Conservation (phyloP, 305 asterid genomes). For the Stenogyne calaminthoides region DNA sequence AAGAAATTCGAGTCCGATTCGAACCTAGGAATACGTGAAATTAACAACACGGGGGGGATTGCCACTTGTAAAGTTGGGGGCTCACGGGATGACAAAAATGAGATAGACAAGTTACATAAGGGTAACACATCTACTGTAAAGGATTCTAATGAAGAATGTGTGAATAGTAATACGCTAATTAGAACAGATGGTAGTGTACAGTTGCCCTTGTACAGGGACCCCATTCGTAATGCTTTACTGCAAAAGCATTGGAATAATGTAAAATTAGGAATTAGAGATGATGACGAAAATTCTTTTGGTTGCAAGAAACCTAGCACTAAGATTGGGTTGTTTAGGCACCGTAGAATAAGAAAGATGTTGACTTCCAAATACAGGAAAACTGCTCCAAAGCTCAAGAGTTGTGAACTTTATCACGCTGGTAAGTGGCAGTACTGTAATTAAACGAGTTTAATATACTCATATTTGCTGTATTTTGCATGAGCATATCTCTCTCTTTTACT, state of each 20-base stretch:
- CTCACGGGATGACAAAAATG: slow-evolving; percentile 40
- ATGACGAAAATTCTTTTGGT: slow-evolving; percentile 84
- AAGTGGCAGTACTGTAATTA: slow-evolving; percentile 41
- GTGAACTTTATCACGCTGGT: slow-evolving; percentile 54
- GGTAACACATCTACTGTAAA: slow-evolving; percentile 57
- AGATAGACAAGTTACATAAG: too few species aligned
- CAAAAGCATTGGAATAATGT: slow-evolving; percentile 73
- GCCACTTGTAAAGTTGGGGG: slow-evolving; percentile 30
- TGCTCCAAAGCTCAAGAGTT: slow-evolving; percentile 59
- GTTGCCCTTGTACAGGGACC: slow-evolving; percentile 76
- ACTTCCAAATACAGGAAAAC: slow-evolving; percentile 73
- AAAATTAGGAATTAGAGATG: slow-evolving; percentile 93
- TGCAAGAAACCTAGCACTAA: slow-evolving; percentile 58
- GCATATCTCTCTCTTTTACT: not conserved
- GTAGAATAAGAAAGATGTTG: slow-evolving; percentile 66
- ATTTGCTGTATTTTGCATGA: slow-evolving; percentile 12
- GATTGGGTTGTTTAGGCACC: slow-evolving; percentile 61
- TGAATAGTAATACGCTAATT: slow-evolving; percentile 54
- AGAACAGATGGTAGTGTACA: slow-evolving; percentile 85
- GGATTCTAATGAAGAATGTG: slow-evolving; percentile 53
- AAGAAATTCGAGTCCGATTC: slow-evolving; percentile 53
- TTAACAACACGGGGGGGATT: slow-evolving; percentile 35
- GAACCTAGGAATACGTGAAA: slow-evolving; percentile 44
- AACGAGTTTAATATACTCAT: slow-evolving; percentile 1
- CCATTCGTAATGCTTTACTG: slow-evolving; percentile 54